phyloP scores from a whole-genome alignment of 306 rosid species.

The Inga oerstediana region DNA sequence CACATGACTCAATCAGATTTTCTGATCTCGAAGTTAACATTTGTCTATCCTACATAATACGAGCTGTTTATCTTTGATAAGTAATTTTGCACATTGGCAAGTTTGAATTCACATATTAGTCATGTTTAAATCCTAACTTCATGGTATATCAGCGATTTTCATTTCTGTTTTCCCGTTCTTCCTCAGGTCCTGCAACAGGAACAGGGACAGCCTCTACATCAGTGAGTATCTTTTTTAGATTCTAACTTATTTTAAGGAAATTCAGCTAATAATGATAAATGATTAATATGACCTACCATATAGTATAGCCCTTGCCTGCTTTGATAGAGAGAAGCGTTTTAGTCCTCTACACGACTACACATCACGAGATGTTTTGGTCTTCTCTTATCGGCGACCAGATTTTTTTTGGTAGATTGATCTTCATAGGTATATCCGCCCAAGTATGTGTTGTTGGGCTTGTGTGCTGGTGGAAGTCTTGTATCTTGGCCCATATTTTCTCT shows the following conservation, averaged over 20 bases:
- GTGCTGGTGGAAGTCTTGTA: not conserved
- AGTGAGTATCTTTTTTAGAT: slow-evolving; percentile 49
- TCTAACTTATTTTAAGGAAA: slow-evolving; percentile 20
- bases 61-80: not conserved
- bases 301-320: not conserved
- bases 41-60: not conserved
- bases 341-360: no score
- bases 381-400: no score
- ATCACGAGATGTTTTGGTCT: no score
- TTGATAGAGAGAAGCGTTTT: no score
- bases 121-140: not conserved
- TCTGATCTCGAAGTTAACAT: not conserved
- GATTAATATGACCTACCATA: not conserved
- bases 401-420: no score
- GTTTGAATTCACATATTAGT: no score
- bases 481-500: not conserved
- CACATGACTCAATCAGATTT: not conserved
- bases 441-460: not conserved
- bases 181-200: slow-evolving; percentile 70
- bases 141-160: not conserved
- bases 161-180: not conserved
- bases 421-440: no score
- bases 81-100: not conserved
- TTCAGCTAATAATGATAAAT: not conserved
- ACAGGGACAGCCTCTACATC: slow-evolving; percentile 77